These are phyloP conservation scores for Neocallimastix lanati DNA, from an alignment of 192 early-diverging fungal genomes.

Conservation along the genomic window DNA sequence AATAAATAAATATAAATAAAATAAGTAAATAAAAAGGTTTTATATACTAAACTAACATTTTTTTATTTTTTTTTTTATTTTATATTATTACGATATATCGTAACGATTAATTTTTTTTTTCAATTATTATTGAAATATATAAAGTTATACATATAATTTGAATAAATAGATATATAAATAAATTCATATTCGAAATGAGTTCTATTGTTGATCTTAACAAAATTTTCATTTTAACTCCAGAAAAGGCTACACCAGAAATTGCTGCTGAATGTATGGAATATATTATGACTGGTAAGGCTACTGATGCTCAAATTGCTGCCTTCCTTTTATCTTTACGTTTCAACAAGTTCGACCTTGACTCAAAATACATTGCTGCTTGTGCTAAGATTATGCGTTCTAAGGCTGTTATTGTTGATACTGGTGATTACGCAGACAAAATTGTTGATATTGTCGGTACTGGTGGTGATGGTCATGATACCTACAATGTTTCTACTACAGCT, in stretches of 20 bases:
- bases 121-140: no score
- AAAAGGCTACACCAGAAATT: conserved; percentile 32
- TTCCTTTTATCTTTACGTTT: conserved; percentile 67
- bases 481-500: conserved; percentile 87
- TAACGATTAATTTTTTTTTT: no score
- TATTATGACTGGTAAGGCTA: conserved; percentile 63
- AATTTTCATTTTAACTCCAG: conserved; percentile 10
- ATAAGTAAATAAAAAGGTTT: no score
- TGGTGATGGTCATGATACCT: conserved; percentile 97
- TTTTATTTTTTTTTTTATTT: no score
- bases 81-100: no score
- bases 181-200: no score
- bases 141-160: no score
- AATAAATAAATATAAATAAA: no score
- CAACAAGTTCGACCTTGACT: conserved; percentile 45
- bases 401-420: conserved; percentile 14
- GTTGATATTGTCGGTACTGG: conserved; percentile 94
- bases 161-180: no score
- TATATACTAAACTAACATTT: no score
- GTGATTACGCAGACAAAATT: conserved; percentile 21
- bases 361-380: conserved; percentile 59
- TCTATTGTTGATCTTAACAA: not conserved
- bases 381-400: conserved; percentile 53
- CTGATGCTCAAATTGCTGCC: conserved; percentile 68
- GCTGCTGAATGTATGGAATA: conserved; percentile 35